Conservation (phyloP, 1,284 basidiomycete species). For the Sporisorium scitamineum region DNA sequence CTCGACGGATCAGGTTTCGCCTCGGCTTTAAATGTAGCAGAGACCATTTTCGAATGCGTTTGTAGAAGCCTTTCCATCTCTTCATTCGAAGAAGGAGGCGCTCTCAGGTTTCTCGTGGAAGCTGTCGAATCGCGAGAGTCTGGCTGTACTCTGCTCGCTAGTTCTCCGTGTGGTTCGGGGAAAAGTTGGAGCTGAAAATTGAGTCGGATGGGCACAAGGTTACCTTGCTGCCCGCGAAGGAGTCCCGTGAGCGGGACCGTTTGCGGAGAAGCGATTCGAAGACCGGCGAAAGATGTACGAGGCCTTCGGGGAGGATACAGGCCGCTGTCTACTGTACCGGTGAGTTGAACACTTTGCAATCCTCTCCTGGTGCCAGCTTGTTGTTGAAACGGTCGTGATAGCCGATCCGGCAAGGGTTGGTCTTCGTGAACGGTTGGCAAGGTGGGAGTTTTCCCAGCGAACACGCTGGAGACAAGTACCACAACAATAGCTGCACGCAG, state of each 20-base stretch:
- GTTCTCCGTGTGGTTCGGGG: not conserved
- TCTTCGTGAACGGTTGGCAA: not conserved
- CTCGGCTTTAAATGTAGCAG: not conserved
- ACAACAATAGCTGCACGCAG: not conserved
- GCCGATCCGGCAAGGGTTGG: not conserved
- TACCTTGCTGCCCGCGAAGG: conserved; percentile 22
- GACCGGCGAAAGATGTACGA: not conserved
- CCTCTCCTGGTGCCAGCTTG: not conserved
- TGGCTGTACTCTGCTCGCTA: not conserved
- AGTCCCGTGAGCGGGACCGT: conserved; percentile 4
- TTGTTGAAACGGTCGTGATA: not conserved
- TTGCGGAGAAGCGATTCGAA: not conserved
- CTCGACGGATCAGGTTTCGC: not conserved
- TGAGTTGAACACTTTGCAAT: not conserved
- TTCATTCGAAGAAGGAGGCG: not conserved
- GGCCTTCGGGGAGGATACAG: not conserved
- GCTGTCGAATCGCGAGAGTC: not conserved
- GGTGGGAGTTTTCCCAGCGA: not conserved
- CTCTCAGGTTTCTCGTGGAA: not conserved
- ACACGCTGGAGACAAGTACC: not conserved
- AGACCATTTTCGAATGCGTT: not conserved
- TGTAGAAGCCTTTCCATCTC: not conserved
- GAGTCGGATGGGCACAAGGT: conserved; percentile 8
- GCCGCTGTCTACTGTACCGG: not conserved
- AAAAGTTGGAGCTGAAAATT: not conserved